phyloP scores from a whole-genome alignment of 176 grass and related monocot species.

The Carex myosuroides region DNA sequence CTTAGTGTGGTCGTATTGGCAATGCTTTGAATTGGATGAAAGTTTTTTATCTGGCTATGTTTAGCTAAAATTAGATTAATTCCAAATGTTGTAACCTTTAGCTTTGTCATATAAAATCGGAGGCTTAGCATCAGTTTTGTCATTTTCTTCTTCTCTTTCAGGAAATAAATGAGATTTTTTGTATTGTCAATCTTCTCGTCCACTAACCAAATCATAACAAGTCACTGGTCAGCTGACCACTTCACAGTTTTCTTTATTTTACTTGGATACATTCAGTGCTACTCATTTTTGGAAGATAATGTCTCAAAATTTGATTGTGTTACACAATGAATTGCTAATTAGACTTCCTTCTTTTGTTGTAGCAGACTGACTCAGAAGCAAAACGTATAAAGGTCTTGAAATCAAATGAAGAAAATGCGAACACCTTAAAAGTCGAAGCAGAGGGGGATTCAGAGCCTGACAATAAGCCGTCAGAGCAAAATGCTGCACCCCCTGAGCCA shows the following conservation, averaged over 20 bases:
- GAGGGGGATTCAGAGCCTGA: slow-evolving; percentile 49
- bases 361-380: slow-evolving; percentile 49
- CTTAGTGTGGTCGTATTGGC: not conserved
- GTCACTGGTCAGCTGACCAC: not conserved
- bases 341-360: not conserved
- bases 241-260: not conserved
- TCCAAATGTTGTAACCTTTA: not conserved
- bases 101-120: not conserved
- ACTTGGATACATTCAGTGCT: not conserved
- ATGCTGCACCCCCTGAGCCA: slow-evolving; percentile 35
- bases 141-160: not conserved
- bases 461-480: slow-evolving; percentile 49
- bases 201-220: not conserved
- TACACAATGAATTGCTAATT: not conserved
- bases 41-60: not conserved
- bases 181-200: not conserved
- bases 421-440: slow-evolving; percentile 41
- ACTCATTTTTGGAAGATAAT: not conserved
- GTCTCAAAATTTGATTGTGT: not conserved
- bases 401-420: slow-evolving; percentile 43
- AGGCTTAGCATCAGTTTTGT: not conserved
- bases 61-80: not conserved
- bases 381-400: slow-evolving; percentile 60
- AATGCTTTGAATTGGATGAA: not conserved
- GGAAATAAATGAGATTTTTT: not conserved